These are phyloP conservation scores for Chimonanthus salicifolius DNA, from an alignment of 164 flowering plant species.

Conservation along the genomic window DNA sequence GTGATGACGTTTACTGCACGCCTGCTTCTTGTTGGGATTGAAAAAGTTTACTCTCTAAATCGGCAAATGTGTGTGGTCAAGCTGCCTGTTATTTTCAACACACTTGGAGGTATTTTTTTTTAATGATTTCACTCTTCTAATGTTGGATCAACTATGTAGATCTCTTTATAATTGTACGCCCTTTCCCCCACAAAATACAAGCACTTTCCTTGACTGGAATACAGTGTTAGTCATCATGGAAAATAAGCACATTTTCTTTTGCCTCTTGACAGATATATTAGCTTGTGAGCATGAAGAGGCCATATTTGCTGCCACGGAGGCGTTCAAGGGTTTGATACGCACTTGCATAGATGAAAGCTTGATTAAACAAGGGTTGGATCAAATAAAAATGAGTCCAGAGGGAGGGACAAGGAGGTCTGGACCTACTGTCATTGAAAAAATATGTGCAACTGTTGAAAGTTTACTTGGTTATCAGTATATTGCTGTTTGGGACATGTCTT, in stretches of 20 bases:
- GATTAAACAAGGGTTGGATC: constrained; percentile 72
- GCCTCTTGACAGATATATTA: constrained; percentile 56
- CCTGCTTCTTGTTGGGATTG: constrained; percentile 69
- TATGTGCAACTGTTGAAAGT: constrained; percentile 74
- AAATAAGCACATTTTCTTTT: constrained; percentile 4
- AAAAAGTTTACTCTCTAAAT: constrained; percentile 52
- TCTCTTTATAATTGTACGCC: neutral
- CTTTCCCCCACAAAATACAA: too few relatives aligned
- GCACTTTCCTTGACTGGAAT: constrained; percentile 5
- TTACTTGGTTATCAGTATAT: constrained; percentile 68
- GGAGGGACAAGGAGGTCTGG: constrained; percentile 36
- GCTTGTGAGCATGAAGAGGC: constrained; percentile 82
- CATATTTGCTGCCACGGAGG: constrained; percentile 54
- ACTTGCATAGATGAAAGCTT: constrained; percentile 71
- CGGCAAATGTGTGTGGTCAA: constrained; percentile 57
- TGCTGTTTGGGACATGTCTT: constrained; percentile 76
- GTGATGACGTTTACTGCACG: constrained; percentile 69
- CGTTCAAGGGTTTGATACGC: constrained; percentile 57
- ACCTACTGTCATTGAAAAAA: constrained; percentile 75
- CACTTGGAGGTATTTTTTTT: constrained; percentile 62
- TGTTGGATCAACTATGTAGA: neutral
- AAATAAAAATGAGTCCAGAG: constrained; percentile 24
- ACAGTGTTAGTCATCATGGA: neutral
- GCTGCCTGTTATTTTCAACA: constrained; percentile 67
- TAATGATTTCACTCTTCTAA: neutral